phyloP scores from a whole-genome alignment of 2,329 filamentous ascomycete genomes.

The Coniochaeta sp. region DNA sequence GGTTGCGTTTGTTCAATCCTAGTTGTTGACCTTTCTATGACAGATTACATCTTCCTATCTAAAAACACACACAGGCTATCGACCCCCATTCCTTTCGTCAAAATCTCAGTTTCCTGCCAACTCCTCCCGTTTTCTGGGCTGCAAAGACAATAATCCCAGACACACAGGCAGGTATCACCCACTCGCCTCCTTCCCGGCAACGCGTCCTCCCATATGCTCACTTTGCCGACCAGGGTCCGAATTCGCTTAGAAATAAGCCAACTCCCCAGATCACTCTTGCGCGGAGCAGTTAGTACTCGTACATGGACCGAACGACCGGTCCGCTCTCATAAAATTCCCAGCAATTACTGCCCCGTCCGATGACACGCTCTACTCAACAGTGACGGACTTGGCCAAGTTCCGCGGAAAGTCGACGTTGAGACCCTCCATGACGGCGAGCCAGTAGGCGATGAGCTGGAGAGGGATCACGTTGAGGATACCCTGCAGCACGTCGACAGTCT shows the following conservation, averaged over 20 bases:
- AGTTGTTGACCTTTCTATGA: not conserved
- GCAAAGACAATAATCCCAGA: not conserved
- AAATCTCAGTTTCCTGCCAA: not conserved
- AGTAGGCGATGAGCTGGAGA: slow-evolving; percentile 96
- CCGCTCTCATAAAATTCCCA: not conserved
- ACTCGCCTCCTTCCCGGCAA: not conserved
- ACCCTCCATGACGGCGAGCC: slow-evolving; percentile 92
- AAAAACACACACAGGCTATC: not conserved
- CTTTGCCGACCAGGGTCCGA: not conserved
- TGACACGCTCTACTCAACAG: slow-evolving; percentile 73
- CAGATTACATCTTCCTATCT: not conserved
- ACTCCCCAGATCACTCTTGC: not conserved
- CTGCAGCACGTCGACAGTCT: slow-evolving; percentile 91
- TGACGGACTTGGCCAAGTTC: slow-evolving; percentile 98
- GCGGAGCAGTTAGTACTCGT: not conserved
- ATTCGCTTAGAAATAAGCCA: too few species aligned
- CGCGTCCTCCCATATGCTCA: not conserved
- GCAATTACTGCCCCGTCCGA: not conserved
- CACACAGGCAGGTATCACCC: not conserved
- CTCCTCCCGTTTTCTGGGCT: not conserved
- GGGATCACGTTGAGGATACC: slow-evolving; percentile 97
- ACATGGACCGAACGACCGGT: not conserved
- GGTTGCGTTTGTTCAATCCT: not conserved
- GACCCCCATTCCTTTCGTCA: not conserved
- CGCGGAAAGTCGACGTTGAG: slow-evolving; percentile 98